Evolutionary conservation across 306 rosid genomes (phyloP), one percentile per base, ranked within the genome.

Genomic region (Acacia acuminata): DNA sequence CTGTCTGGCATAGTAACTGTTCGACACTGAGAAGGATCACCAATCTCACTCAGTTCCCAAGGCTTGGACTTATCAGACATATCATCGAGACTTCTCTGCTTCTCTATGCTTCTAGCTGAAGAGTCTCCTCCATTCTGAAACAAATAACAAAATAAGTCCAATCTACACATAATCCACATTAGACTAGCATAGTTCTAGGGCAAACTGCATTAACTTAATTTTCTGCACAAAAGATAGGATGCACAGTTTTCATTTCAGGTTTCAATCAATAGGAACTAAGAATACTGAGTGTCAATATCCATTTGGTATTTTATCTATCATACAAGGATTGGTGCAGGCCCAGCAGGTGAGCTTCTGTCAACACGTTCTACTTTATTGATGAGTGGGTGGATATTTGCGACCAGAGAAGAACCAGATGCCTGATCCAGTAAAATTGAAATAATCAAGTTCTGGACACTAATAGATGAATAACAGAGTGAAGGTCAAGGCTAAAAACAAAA

Each of bases 271-370:
- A 16, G 73, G 40, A 66, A 58, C 40, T 16, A 36, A 13, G 30
- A 51, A 42, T 56, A 69, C 20, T 17, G 56, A 64, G 40, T 45
- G 38, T 67, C 60, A 64, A 71, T 45, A 22, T 79, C 77, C 43
- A 76, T 64, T 45, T 53, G 34, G 77, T 34, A 53, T 44, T 55
- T 76, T 36, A 24, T 53, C 38, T 34, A 42, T 71, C 94, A 20
- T 91, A 90, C 97, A 43, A 85, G 73, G 87, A 87, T 79, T 43
- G 94, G 86, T 66, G 89, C 38, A 19, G 90, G 87, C 61, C 84
- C 81, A 70, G 85, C 90, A 80, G 90, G 92, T 50, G 97, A 93
- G 88, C 90, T 88, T 81, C 90, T 84, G 55, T 84, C 87, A 4
- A 70, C 72, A 48, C 24, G 78, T 77, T 88, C 94, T 65, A 87